Percentiles rank a stretch among this genome's conserved stretches.
Conservation (phyloP, 164 flowering plant genomes). For the Stephania japonica region DNA sequence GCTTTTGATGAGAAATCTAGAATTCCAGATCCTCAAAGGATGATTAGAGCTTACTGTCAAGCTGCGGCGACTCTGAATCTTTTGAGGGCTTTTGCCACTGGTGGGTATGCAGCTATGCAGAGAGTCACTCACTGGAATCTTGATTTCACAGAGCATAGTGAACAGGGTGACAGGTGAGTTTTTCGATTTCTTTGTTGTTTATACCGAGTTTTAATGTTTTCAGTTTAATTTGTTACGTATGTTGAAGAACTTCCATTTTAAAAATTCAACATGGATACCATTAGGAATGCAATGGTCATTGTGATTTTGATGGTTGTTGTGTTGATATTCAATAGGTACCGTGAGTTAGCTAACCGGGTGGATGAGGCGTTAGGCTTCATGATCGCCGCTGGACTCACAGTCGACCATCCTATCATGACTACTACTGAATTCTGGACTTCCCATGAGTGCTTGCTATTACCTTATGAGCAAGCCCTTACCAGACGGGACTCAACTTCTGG, state of each 20-base stretch:
- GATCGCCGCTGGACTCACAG: constrained; percentile 84
- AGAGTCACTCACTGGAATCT: constrained; percentile 91
- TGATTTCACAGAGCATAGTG: constrained; percentile 83
- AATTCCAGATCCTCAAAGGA: constrained; percentile 76
- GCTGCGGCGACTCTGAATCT: constrained; percentile 85
- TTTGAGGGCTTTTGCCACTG: constrained; percentile 85
- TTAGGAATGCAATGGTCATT: neutral
- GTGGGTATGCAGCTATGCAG: constrained; percentile 97
- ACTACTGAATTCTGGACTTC: constrained; percentile 96
- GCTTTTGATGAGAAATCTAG: constrained; percentile 68
- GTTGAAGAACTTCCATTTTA: neutral
- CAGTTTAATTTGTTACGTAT: neutral
- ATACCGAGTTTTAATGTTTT: too few relatives aligned
- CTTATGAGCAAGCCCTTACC: constrained; percentile 86
- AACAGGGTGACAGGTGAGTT: constrained; percentile 78
- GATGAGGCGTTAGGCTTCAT: constrained; percentile 95
- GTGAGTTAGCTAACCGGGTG: constrained; percentile 78
- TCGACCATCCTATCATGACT: constrained; percentile 79
- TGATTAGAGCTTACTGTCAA: constrained; percentile 84
- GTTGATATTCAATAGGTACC: constrained; percentile 47
- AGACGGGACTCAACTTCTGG: constrained; percentile 88
- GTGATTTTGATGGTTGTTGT: neutral
- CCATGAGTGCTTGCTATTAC: constrained; percentile 85
- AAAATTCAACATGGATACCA: neutral
- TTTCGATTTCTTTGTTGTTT: too few relatives aligned